Percentiles rank a stretch among this genome's conserved stretches.
Conservation (phyloP, 345 rosid genomes). For the Toxicodendron radicans region DNA sequence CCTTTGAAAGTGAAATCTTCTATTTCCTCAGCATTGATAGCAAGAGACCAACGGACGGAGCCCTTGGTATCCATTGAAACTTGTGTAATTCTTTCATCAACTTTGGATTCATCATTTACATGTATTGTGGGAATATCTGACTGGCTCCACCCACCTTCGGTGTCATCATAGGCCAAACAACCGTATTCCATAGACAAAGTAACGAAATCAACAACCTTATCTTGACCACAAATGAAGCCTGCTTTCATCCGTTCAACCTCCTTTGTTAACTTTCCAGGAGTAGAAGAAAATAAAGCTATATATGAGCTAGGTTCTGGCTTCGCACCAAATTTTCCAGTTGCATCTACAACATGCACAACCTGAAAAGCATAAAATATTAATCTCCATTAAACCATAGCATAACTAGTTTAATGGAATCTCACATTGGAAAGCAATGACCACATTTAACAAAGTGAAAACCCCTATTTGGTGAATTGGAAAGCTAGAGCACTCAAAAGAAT, state of each 20-base stretch:
- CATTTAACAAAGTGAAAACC: background rate
- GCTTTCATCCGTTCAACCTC: slow-evolving; percentile 70
- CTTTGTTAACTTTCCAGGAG: slow-evolving; percentile 79
- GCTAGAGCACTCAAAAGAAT: background rate
- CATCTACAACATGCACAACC: slow-evolving; percentile 94
- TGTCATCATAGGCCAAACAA: slow-evolving; percentile 59
- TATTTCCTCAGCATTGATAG: slow-evolving; percentile 67
- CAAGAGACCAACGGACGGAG: slow-evolving; percentile 85
- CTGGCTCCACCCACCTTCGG: slow-evolving; percentile 68
- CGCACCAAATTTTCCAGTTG: slow-evolving; percentile 43
- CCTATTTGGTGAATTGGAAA: background rate
- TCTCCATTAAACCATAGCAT: background rate
- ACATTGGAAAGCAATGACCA: background rate
- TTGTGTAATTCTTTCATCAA: slow-evolving; percentile 38
- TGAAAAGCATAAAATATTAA: slow-evolving; percentile 25
- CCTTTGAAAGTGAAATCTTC: slow-evolving; percentile 74
- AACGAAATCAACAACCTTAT: slow-evolving; percentile 71
- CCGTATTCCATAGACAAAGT: slow-evolving; percentile 71
- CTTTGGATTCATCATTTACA: slow-evolving; percentile 43
- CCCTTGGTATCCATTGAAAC: slow-evolving; percentile 65
- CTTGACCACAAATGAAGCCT: slow-evolving; percentile 77
- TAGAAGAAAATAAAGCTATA: slow-evolving; percentile 65
- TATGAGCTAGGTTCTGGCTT: slow-evolving; percentile 55
- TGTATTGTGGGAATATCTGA: slow-evolving; percentile 57
- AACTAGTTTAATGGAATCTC: background rate